phyloP scores from a whole-genome alignment of 2,329 filamentous ascomycete genomes.

The Talaromyces sp. region DNA sequence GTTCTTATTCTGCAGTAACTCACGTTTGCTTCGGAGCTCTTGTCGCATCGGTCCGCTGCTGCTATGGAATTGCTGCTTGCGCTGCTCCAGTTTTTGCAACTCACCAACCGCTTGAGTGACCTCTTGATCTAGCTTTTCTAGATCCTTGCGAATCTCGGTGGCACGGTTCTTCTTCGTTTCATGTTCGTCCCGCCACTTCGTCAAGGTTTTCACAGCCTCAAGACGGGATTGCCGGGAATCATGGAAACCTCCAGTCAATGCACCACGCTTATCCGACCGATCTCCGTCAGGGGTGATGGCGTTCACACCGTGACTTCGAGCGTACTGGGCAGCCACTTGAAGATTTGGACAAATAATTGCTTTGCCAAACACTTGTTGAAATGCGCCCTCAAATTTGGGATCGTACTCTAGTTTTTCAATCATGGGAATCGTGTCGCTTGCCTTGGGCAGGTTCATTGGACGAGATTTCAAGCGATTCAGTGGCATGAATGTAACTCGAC shows the following conservation, averaged over 20 bases:
- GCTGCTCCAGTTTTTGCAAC: constrained; percentile 76
- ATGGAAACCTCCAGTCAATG: constrained; percentile 90
- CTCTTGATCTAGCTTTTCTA: constrained; percentile 79
- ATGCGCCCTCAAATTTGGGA: constrained; percentile 71
- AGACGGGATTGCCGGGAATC: constrained; percentile 81
- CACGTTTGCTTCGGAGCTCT: constrained; percentile 71
- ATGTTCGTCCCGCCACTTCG: constrained; percentile 69
- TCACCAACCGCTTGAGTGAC: constrained; percentile 84
- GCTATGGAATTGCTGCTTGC: constrained; percentile 70
- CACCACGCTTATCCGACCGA: constrained; percentile 89
- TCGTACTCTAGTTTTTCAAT: constrained; percentile 82
- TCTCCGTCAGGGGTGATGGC: constrained; percentile 95
- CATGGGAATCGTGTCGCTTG: constrained; percentile 81
- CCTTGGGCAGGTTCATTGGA: constrained; percentile 71
- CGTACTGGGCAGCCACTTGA: constrained; percentile 82
- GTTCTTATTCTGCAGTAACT: constrained; percentile 67
- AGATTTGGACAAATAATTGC: constrained; percentile 91
- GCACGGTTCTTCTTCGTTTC: constrained; percentile 63
- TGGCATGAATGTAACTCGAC: constrained; percentile 91
- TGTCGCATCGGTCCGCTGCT: constrained; percentile 75
- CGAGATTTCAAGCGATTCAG: constrained; percentile 73
- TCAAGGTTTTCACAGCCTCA: constrained; percentile 73
- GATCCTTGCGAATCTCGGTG: constrained; percentile 61
- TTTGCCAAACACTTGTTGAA: constrained; percentile 92
- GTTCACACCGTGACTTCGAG: constrained; percentile 83